phyloP scores from a whole-genome alignment of 208 protist species.

The Crithidia expoeki region DNA sequence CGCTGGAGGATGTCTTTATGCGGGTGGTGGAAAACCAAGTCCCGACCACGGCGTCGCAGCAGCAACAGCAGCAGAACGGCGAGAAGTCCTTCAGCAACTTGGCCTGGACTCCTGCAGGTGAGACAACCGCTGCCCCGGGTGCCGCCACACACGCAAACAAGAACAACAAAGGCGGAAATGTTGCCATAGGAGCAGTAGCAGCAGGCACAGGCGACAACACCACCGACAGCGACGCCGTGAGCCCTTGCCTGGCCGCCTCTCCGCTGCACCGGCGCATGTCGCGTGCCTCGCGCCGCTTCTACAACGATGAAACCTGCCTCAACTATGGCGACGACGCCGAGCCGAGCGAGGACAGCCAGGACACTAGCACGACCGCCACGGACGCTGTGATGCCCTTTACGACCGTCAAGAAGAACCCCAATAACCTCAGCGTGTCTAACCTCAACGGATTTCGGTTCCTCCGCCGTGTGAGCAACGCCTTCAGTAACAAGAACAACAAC shows the following conservation, averaged over 20 bases:
- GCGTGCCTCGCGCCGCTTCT: slow-evolving; percentile 26
- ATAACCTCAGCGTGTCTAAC: not conserved
- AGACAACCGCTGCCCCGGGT: not conserved
- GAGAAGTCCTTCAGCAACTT: not conserved
- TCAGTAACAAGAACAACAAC: slow-evolving; percentile 4
- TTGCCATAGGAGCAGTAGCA: not conserved
- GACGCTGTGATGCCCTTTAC: not conserved
- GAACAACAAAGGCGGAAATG: not conserved
- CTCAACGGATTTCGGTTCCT: slow-evolving; percentile 5
- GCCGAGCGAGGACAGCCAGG: slow-evolving; percentile 1
- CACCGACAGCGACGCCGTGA: not conserved
- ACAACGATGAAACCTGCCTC: slow-evolving; percentile 18
- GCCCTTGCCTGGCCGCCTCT: not conserved
- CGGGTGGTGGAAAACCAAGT: slow-evolving; percentile 39
- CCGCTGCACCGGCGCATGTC: slow-evolving; percentile 27
- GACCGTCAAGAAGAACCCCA: not conserved
- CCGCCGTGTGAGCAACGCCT: not conserved
- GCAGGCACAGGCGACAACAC: not conserved
- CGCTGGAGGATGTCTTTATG: slow-evolving; percentile 86
- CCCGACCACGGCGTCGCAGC: not conserved
- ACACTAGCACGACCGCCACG: not conserved
- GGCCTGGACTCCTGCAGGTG: not conserved
- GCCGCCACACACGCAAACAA: not conserved
- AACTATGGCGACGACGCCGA: slow-evolving; percentile 24
- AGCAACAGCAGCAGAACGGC: slow-evolving; percentile 3